Base-by-base conservation (phyloP, 768 basidiomycete genomes). In the Rhodosporidiobolus sp. region DNA sequence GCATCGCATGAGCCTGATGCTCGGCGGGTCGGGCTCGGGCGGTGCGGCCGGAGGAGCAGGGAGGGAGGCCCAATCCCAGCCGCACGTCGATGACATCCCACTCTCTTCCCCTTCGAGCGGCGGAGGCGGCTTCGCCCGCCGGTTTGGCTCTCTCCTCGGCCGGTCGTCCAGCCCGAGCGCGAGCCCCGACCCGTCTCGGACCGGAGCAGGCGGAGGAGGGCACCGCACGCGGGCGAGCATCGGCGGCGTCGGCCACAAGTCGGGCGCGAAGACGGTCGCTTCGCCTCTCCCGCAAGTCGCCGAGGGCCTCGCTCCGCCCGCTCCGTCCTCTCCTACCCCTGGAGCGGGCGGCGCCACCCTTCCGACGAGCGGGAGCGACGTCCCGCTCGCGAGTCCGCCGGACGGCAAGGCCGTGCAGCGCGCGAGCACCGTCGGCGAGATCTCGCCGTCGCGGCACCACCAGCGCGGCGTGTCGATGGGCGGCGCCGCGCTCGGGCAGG, bases 81-180 rank as follows among this genome's bases (percentile, higher is more conserved):
- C 17, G 46, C 60, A n/a, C 34, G 56, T 48, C n/a, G 75, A 76
- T 30, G 75, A 73, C 50, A 50, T 70, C 55, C 78, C 61, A 34
- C 48, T 76, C 43, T 30, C 76, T 50, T 46, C 61, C 58, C 12
- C 73, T 24, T 67, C 72, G 64, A 30, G 63, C 16, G 65, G 74
- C n/a, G n/a, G n/a, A n/a, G n/a, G n/a, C 28, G 62, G 63, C 20
- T 73, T 80, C 67, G 79, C 73, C 0, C 35, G 71, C 2, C 64
- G 79, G 28, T 80, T 80, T 67, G 72, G 78, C 17, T 78, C 77
- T 20, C 74, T 80, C 32, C 75, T 80, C 49, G 77, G 77, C 30
- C 63, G 77, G 3, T 71, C 71, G 1, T 62, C 75, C 12, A 35
- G 63, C n/a, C 30, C 50, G 17, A 57, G 65, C 1, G 4, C 50